These are phyloP conservation scores for Trametes gibbosa DNA, from an alignment of 768 basidiomycete genomes.

Conservation along the genomic window DNA sequence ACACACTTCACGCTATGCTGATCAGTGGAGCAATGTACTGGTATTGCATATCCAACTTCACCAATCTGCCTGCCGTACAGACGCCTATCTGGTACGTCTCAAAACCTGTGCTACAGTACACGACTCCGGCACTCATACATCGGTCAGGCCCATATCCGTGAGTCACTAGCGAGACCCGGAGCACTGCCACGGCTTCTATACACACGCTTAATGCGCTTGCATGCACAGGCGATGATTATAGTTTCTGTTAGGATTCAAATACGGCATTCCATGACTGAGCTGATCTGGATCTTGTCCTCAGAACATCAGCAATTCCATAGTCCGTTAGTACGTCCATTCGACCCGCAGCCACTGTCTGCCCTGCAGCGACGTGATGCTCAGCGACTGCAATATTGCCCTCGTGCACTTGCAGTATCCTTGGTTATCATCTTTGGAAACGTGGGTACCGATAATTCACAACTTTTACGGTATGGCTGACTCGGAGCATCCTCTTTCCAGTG, in stretches of 20 bases:
- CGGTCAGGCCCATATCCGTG: neutral
- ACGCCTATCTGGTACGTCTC: slow-evolving; percentile 2
- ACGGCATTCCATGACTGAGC: no score
- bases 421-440: slow-evolving; percentile 16
- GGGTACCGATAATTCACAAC: neutral
- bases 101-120: neutral
- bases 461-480: neutral
- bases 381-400: neutral
- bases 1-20: neutral
- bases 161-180: neutral
- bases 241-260: neutral
- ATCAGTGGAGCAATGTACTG: slow-evolving; percentile 3
- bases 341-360: neutral
- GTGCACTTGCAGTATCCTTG: slow-evolving; percentile 2
- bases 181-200: neutral
- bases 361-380: neutral
- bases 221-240: slow-evolving; percentile 1
- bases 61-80: neutral
- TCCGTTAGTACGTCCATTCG: slow-evolving; percentile 5
- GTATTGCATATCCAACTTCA: slow-evolving; percentile 2
- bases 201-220: neutral
- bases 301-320: slow-evolving; percentile 19
- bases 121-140: neutral
- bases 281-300: neutral
- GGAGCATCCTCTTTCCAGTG: neutral